Percentiles rank a stretch among this genome's conserved stretches.
These are phyloP conservation scores for Thecaphora frezii DNA, from an alignment of 1,284 basidiomycete species.

Conservation along the genomic window DNA sequence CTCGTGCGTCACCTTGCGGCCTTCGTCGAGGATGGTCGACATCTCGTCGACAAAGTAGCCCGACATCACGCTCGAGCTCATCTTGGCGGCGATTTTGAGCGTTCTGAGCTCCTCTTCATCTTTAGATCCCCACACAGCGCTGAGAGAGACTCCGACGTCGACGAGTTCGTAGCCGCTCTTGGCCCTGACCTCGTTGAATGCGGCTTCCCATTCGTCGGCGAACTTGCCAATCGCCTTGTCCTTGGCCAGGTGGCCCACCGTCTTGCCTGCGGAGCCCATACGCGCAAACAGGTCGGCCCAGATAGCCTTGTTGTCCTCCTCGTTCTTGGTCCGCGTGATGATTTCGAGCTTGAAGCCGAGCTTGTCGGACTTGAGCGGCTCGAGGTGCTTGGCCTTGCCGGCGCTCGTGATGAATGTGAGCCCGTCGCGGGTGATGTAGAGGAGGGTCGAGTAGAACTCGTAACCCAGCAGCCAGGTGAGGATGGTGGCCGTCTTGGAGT, in stretches of 20 bases:
- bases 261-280: conserved; percentile 23
- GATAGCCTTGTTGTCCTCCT: conserved; percentile 57
- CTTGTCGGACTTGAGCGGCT: conserved; percentile 33
- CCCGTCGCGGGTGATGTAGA: conserved; percentile 73
- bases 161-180: conserved; percentile 66
- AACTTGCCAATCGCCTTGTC: conserved; percentile 79
- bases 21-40: conserved; percentile 85
- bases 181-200: conserved; percentile 30
- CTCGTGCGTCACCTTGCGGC: conserved; percentile 86
- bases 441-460: conserved; percentile 91
- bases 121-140: conserved; percentile 79
- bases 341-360: conserved; percentile 55
- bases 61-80: conserved; percentile 82
- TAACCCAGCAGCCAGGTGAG: conserved; percentile 88
- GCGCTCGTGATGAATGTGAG: conserved; percentile 81
- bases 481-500: conserved; percentile 41
- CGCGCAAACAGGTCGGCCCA: conserved; percentile 51
- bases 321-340: conserved; percentile 59
- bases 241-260: conserved; percentile 66
- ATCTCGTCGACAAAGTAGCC: conserved; percentile 86
- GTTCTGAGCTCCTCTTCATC: conserved; percentile 74
- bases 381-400: conserved; percentile 67
- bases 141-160: conserved; percentile 77
- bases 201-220: conserved; percentile 73
- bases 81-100: conserved; percentile 67